phyloP scores from a whole-genome alignment of 2,329 filamentous ascomycete species.

The Moelleriella libera region DNA sequence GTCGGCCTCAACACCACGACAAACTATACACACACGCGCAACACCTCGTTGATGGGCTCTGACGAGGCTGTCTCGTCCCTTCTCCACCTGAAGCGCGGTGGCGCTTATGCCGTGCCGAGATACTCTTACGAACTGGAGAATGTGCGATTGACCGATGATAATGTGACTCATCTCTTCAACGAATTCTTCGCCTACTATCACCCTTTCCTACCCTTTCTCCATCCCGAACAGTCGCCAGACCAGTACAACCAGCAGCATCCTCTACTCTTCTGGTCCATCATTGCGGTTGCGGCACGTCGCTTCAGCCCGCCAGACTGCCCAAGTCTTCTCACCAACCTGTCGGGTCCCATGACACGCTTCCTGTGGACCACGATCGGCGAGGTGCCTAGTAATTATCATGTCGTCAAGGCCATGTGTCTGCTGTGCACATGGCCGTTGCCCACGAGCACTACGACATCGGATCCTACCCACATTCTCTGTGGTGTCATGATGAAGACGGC shows the following conservation, averaged over 20 bases:
- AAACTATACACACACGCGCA: conserved; percentile 43
- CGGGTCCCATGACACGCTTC: conserved; percentile 53
- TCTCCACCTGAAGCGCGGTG: conserved; percentile 51
- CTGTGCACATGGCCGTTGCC: conserved; percentile 73
- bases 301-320: conserved; percentile 43
- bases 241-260: conserved; percentile 64
- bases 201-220: conserved; percentile 64
- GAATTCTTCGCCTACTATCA: conserved; percentile 68
- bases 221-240: conserved; percentile 51
- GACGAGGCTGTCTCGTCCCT: conserved; percentile 55
- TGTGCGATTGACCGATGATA: conserved; percentile 48
- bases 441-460: conserved; percentile 65
- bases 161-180: conserved; percentile 51
- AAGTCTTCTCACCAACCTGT: conserved; percentile 51
- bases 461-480: conserved; percentile 69
- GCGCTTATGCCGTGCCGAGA: conserved; percentile 44
- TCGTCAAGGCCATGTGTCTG: conserved; percentile 69
- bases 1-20: conserved; percentile 31
- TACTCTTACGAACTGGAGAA: conserved; percentile 49
- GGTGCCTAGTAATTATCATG: conserved; percentile 64
- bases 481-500: conserved; percentile 81
- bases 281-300: conserved; percentile 60
- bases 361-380: conserved; percentile 67
- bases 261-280: conserved; percentile 74
- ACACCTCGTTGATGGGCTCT: conserved; percentile 51